These are phyloP conservation scores for Aspergillaceae sp. DNA, from an alignment of 2,329 filamentous ascomycete species.

Conservation along the genomic window DNA sequence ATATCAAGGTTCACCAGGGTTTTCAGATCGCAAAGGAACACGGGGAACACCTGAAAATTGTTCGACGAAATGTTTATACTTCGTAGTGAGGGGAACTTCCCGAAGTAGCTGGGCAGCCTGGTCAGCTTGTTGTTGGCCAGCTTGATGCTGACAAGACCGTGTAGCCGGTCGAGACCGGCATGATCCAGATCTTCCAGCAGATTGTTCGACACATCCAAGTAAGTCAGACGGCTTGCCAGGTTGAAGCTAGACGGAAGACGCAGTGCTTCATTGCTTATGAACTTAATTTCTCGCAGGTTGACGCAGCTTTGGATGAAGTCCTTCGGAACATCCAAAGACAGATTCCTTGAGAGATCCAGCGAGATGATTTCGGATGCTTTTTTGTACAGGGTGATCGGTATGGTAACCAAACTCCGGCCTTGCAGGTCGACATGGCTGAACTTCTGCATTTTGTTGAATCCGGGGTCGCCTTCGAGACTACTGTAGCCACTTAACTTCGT, in stretches of 20 bases:
- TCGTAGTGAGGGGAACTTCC: slow-evolving; percentile 66
- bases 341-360: slow-evolving; percentile 83
- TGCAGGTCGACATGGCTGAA: slow-evolving; percentile 90
- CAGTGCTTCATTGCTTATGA: slow-evolving; percentile 85
- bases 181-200: slow-evolving; percentile 78
- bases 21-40: slow-evolving; percentile 72
- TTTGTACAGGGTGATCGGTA: slow-evolving; percentile 87
- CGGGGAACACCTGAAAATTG: slow-evolving; percentile 73
- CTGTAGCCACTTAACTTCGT: slow-evolving; percentile 74
- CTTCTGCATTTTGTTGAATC: slow-evolving; percentile 74
- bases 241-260: slow-evolving; percentile 76
- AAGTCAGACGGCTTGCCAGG: slow-evolving; percentile 71
- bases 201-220: slow-evolving; percentile 93
- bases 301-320: slow-evolving; percentile 94
- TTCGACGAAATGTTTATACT: slow-evolving; percentile 92
- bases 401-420: slow-evolving; percentile 83
- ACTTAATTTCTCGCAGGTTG: slow-evolving; percentile 90
- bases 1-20: slow-evolving; percentile 88
- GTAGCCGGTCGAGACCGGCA: slow-evolving; percentile 67
- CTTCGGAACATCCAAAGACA: slow-evolving; percentile 84
- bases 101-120: slow-evolving; percentile 71
- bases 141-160: slow-evolving; percentile 76
- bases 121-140: slow-evolving; percentile 87
- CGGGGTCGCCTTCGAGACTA: slow-evolving; percentile 65
- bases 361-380: slow-evolving; percentile 89